Evolutionary conservation across 371 early-diverging fungal species (phyloP).

Genomic region (Dichotomocladium elegans): DNA sequence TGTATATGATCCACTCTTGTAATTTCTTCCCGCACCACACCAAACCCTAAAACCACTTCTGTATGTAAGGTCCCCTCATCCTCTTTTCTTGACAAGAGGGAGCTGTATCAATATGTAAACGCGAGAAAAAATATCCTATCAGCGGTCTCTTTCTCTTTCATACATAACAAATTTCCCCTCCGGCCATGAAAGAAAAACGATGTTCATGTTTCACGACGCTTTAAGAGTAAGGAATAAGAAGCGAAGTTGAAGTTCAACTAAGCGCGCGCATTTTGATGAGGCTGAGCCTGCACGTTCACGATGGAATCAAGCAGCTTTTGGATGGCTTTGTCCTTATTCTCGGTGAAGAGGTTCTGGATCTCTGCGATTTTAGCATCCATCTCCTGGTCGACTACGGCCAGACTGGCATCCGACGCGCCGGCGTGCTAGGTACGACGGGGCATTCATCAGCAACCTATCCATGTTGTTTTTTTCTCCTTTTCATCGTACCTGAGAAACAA

Average conservation of each 20-base stretch:
- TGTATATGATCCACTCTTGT: conserved; percentile 1
- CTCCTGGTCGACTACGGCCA: conserved; percentile 68
- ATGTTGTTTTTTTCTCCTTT: background rate
- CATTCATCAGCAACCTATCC: background rate
- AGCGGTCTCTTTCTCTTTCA: background rate
- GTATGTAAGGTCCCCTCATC: background rate
- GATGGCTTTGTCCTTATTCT: conserved; percentile 72
- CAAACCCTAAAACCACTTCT: too few relatives aligned
- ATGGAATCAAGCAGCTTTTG: conserved; percentile 72
- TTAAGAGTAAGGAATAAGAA: background rate
- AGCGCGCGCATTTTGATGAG: conserved; percentile 57
- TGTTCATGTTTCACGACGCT: background rate
- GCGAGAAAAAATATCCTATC: conserved; percentile 7
- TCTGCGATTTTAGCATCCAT: conserved; percentile 76
- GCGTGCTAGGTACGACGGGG: conserved; percentile 53
- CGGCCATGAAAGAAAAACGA: too few relatives aligned
- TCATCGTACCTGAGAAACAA: conserved; percentile 79
- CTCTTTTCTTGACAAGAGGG: background rate
- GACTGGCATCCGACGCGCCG: conserved; percentile 69
- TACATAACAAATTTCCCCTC: background rate
- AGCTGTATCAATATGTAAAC: conserved; percentile 3
- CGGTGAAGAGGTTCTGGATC: conserved; percentile 57
- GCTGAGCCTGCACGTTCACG: conserved; percentile 67
- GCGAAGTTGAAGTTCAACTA: conserved; percentile 4
- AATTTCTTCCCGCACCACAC: background rate